phyloP scores from a whole-genome alignment of 2,329 filamentous ascomycete genomes.

The Ascosphaera apis region DNA sequence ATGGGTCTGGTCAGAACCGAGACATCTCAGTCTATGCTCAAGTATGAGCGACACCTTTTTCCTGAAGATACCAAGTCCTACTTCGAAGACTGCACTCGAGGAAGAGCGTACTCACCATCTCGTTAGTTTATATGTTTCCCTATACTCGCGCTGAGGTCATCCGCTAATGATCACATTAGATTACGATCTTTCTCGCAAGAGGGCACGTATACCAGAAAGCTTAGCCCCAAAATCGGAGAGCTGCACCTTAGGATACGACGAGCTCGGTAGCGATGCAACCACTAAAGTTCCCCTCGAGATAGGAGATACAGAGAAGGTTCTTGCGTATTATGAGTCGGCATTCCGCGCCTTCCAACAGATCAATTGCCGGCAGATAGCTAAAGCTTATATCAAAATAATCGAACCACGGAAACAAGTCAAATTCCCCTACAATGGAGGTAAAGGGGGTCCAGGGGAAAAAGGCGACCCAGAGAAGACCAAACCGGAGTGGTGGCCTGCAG shows the following conservation, averaged over 20 bases:
- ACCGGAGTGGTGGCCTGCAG: slow-evolving; percentile 22
- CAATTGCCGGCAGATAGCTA: slow-evolving; percentile 22
- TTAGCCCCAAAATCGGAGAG: background rate
- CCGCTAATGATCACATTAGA: background rate
- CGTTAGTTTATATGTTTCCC: background rate
- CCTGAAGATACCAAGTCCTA: slow-evolving; percentile 1
- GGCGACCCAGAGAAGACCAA: slow-evolving; percentile 22
- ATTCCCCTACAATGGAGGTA: slow-evolving; percentile 26
- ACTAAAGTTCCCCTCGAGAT: slow-evolving; percentile 12
- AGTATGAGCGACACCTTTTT: slow-evolving; percentile 3
- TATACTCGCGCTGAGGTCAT: background rate
- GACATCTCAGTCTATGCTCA: slow-evolving; percentile 4
- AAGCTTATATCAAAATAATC: slow-evolving; percentile 24
- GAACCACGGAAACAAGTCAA: slow-evolving; percentile 25
- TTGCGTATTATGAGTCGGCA: slow-evolving; percentile 18
- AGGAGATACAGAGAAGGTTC: slow-evolving; percentile 16
- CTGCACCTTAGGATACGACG: background rate
- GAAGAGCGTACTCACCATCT: background rate
- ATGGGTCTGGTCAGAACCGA: slow-evolving; percentile 4
- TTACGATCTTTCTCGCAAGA: background rate
- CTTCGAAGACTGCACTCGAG: background rate
- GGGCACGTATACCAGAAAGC: background rate
- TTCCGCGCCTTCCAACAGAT: slow-evolving; percentile 23
- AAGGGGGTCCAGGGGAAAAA: slow-evolving; percentile 15
- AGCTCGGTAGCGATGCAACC: background rate